Percentiles rank a stretch among this genome's conserved stretches.
phyloP scores from a whole-genome alignment of 1,139 yeast species.

The Lodderomyces oxycetoniae region DNA sequence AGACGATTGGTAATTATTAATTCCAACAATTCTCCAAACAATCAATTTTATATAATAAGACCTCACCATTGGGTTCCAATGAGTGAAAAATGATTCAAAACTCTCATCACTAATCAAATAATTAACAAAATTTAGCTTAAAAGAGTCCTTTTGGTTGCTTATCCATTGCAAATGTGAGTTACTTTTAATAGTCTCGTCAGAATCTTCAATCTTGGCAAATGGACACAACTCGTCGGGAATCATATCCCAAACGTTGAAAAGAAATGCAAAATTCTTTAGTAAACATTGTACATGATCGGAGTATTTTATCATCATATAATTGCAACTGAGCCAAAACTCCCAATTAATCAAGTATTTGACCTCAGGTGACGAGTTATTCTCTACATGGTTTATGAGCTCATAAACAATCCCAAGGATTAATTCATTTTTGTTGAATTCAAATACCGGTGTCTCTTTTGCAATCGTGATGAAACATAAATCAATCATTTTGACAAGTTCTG shows the following conservation, averaged over 20 bases:
- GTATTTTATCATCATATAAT: conserved; percentile 49
- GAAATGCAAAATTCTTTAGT: conserved; percentile 57
- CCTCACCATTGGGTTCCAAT: conserved; percentile 77
- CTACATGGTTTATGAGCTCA: conserved; percentile 43
- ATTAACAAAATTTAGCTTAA: conserved; percentile 43
- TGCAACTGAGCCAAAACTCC: conserved; percentile 71
- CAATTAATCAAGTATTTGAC: conserved; percentile 45
- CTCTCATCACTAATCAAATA: conserved; percentile 50
- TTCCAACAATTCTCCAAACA: conserved; percentile 63
- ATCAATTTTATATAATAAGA: conserved; percentile 63
- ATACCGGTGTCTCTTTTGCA: conserved; percentile 40
- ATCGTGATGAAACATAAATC: conserved; percentile 34
- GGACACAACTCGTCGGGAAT: conserved; percentile 43
- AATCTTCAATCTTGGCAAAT: conserved; percentile 4
- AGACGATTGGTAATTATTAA: conserved; percentile 39
- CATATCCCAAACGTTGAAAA: conserved; percentile 72
- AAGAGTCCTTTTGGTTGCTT: conserved; percentile 30
- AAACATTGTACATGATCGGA: conserved; percentile 63
- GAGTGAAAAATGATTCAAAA: conserved; percentile 60
- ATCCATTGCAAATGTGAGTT: conserved; percentile 26
- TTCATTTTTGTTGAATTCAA: conserved; percentile 43
- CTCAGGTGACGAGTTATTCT: conserved; percentile 16
- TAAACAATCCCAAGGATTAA: conserved; percentile 41
- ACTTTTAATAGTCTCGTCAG: neutral
- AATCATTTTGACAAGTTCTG: conserved; percentile 18